Conservation (phyloP, 495 filamentous ascomycete species). For the Rhizodiscina lignyota region DNA sequence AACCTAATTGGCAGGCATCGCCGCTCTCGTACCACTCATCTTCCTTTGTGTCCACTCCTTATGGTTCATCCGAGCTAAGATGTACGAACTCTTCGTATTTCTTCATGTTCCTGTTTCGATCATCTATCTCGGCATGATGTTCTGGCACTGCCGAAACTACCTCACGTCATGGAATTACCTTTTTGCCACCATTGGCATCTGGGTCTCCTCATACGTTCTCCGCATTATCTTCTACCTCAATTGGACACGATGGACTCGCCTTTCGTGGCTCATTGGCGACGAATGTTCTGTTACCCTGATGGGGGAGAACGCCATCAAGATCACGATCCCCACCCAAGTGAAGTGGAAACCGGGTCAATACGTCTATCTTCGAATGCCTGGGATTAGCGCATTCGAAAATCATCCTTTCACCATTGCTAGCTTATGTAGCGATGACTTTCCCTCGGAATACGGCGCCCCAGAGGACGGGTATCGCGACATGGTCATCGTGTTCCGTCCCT, state of each 20-base stretch:
- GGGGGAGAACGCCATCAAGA: slow-evolving; percentile 79
- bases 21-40: slow-evolving; percentile 63
- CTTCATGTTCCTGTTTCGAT: slow-evolving; percentile 70
- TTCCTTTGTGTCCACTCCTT: slow-evolving; percentile 76
- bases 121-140: slow-evolving; percentile 67
- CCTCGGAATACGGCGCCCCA: slow-evolving; percentile 73
- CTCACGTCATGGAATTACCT: slow-evolving; percentile 85
- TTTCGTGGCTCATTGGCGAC: slow-evolving; percentile 72
- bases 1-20: too few relatives aligned
- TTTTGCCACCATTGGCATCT: slow-evolving; percentile 66
- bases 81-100: slow-evolving; percentile 73
- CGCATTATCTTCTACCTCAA: slow-evolving; percentile 50
- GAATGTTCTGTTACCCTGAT: slow-evolving; percentile 75
- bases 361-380: slow-evolving; percentile 85
- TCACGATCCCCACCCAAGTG: slow-evolving; percentile 85
- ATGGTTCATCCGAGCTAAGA: slow-evolving; percentile 40
- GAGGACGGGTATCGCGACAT: slow-evolving; percentile 78
- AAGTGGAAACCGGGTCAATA: slow-evolving; percentile 89
- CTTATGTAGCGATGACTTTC: slow-evolving; percentile 72
- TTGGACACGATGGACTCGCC: slow-evolving; percentile 54
- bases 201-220: slow-evolving; percentile 37
- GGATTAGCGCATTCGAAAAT: slow-evolving; percentile 76
- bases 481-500: slow-evolving; percentile 79
- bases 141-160: slow-evolving; percentile 94
- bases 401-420: slow-evolving; percentile 94